Evolutionary conservation across 768 basidiomycete genomes (phyloP).

Genomic region (Leccinum variicolor): DNA sequence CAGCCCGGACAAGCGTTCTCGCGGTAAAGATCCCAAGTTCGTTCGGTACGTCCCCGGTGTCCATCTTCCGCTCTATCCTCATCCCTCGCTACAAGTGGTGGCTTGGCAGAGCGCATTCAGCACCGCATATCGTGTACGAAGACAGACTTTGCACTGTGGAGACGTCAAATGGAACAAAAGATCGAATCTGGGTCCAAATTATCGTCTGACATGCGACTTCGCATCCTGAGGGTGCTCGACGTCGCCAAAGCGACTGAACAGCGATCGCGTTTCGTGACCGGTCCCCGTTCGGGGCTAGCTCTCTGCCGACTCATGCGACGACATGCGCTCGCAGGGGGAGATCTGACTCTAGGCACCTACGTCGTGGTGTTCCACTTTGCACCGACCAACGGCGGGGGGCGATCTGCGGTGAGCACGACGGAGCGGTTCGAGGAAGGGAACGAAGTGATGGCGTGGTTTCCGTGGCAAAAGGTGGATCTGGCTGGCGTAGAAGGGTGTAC

Average conservation of each 20-base stretch:
- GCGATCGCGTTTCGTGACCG: conserved; percentile 25
- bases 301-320: conserved; percentile 36
- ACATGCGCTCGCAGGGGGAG: conserved; percentile 14
- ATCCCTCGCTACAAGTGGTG: conserved; percentile 39
- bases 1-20: conserved; percentile 55
- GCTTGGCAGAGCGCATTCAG: conserved; percentile 50
- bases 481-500: conserved; percentile 10
- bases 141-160: conserved; percentile 52
- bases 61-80: neutral
- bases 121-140: conserved; percentile 40
- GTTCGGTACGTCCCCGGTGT: conserved; percentile 38
- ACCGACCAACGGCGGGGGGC: conserved; percentile 15
- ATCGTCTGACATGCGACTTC: conserved; percentile 41
- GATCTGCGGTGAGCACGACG: conserved; percentile 30
- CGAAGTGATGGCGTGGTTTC: conserved; percentile 46
- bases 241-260: conserved; percentile 26
- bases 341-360: conserved; percentile 26
- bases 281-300: conserved; percentile 37
- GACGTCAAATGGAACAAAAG: conserved; percentile 44
- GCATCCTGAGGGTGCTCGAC: conserved; percentile 42
- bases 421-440: conserved; percentile 39
- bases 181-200: conserved; percentile 27
- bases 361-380: conserved; percentile 39
- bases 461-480: conserved; percentile 44
- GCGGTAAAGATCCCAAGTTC: conserved; percentile 43